Conservation (phyloP, 768 basidiomycete genomes). For the Boletus fagicola region DNA sequence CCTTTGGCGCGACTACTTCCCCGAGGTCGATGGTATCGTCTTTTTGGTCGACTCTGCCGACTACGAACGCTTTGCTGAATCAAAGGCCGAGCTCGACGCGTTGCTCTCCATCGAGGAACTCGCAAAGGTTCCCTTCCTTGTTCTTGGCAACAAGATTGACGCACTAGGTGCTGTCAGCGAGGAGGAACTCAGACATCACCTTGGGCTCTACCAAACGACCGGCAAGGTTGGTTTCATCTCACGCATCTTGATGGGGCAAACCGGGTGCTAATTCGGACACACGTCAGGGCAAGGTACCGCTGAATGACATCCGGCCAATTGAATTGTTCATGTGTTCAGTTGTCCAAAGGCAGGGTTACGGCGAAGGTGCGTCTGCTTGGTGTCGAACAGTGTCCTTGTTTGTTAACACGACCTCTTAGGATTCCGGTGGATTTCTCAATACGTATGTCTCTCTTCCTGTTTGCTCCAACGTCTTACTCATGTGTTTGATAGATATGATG, state of each 20-base stretch:
- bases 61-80: slow-evolving; percentile 93
- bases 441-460: slow-evolving; percentile 51
- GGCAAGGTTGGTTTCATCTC: slow-evolving; percentile 70
- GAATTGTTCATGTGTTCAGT: slow-evolving; percentile 99
- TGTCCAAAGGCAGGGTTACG: slow-evolving; percentile 97
- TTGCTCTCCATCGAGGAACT: slow-evolving; percentile 95
- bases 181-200: slow-evolving; percentile 92
- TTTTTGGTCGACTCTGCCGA: slow-evolving; percentile 98
- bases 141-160: slow-evolving; percentile 99
- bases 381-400: neutral
- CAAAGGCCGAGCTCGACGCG: slow-evolving; percentile 95
- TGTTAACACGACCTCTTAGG: slow-evolving; percentile 40
- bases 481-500: slow-evolving; percentile 25
- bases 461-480: slow-evolving; percentile 8
- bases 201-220: slow-evolving; percentile 98
- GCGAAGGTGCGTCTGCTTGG: slow-evolving; percentile 63
- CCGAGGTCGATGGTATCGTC: slow-evolving; percentile 97
- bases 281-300: slow-evolving; percentile 88
- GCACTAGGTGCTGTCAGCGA: slow-evolving; percentile 97
- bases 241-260: neutral
- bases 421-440: slow-evolving; percentile 98
- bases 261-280: slow-evolving; percentile 6
- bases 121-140: slow-evolving; percentile 93
- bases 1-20: slow-evolving; percentile 99
- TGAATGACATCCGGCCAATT: slow-evolving; percentile 95